Evolutionary conservation across 352 stramenopile species (phyloP), one percentile per base, ranked within the genome.

Genomic region (Phytopythium mirpurense): DNA sequence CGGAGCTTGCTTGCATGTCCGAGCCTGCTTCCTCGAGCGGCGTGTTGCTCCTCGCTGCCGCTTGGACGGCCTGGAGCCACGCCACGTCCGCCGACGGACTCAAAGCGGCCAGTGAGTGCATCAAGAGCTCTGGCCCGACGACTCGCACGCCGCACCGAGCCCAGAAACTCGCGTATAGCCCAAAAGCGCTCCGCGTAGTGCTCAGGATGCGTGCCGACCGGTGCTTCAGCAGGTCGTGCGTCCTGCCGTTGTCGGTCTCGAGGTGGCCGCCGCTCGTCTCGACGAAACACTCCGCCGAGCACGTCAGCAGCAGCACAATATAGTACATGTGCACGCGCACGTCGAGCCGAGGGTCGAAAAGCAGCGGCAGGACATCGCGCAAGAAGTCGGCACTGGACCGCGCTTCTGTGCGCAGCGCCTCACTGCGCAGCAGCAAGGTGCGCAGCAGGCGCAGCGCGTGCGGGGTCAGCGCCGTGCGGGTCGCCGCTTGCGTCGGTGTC

Each of bases 311-410:
- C 19, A 90, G 40, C 18, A 88, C 18, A 31, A 88, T 67, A 41
- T 80, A 83, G 59, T 78, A 90, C 64, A 85, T 70, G 31, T 77
- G 62, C 34, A 73, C 63, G 16, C 78, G 78, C 53, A 89, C 67
- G 0, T 23, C 61, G 3, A 62, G 40, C 0, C 57, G 62, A 9
- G 59, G 9, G 41, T 84, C 67, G 35, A 83, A 87, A 27, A 78
- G 52, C n/a, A 72, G 63, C 16, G 70, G 53, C 14, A 71, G 45
- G 4, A 83, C 15, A 42, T 68, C 29, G 2, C 46, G 5, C 46
- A 83, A 31, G 34, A 61, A 54, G 9, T 37, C 34, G 18, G 16
- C 19, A 46, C 83, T 61, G 19, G 23, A 35, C n/a, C 68, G 68
- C 8, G 83, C 56, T 11, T 45, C 35, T 0, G 36, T 55, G 14